phyloP scores from a whole-genome alignment of 108 stramenopile species.

The Schizochytrium sp. region DNA sequence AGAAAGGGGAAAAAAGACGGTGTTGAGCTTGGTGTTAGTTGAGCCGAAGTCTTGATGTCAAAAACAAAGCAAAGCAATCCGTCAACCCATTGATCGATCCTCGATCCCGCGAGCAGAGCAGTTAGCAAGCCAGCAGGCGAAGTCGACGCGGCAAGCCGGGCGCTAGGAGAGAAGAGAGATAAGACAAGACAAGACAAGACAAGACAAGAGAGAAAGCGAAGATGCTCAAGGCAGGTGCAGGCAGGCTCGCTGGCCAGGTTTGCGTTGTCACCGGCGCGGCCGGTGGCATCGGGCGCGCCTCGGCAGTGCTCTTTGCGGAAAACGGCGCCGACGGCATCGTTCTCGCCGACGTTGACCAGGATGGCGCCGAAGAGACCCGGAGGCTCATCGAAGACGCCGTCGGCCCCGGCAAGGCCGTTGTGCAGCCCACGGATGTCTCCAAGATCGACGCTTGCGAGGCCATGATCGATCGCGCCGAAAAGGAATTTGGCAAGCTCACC shows the following conservation, averaged over 20 bases:
- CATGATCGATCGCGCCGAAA: constrained; percentile 5
- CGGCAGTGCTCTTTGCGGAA: background rate
- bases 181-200: no score
- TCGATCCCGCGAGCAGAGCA: no score
- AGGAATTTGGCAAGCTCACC: background rate
- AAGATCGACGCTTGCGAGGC: background rate
- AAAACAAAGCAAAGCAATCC: no score
- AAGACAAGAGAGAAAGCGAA: no score
- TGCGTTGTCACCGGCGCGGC: constrained; percentile 19
- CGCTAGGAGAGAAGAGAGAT: no score
- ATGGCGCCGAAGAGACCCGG: background rate
- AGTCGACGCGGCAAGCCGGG: no score
- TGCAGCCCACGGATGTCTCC: background rate
- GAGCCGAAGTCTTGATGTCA: no score
- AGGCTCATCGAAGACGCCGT: background rate
- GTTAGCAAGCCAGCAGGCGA: no score
- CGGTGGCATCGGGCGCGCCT: constrained; percentile 3
- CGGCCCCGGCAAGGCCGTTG: background rate
- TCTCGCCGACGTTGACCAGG: background rate
- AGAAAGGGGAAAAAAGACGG: no score
- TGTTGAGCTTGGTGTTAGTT: no score
- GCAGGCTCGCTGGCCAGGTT: background rate
- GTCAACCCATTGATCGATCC: no score
- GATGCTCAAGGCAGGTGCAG: background rate
- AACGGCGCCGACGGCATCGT: constrained; percentile 15